A percentile compares a stretch with the other conserved stretches of the same genome.
Conservation (phyloP, 2,329 filamentous ascomycete genomes). For the Phoma sp. region DNA sequence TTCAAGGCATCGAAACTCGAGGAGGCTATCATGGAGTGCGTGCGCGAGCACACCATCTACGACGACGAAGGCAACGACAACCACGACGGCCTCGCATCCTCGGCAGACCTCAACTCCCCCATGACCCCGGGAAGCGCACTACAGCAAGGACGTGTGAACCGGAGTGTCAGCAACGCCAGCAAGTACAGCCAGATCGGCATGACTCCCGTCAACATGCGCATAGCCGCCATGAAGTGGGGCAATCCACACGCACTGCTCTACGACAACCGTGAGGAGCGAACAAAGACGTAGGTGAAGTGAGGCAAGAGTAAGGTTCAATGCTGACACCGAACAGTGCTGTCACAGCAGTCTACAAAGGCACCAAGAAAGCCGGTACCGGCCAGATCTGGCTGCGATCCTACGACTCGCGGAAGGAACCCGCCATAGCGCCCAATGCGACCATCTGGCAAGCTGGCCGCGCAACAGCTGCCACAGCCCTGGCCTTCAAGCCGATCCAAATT, state of each 20-base stretch:
- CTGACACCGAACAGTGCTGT: conserved; percentile 69
- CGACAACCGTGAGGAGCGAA: conserved; percentile 82
- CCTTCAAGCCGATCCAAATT: conserved; percentile 94
- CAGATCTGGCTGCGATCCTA: conserved; percentile 88
- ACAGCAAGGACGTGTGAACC: conserved; percentile 47
- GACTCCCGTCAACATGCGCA: conserved; percentile 63
- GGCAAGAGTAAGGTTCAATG: background rate
- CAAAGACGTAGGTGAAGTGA: conserved; percentile 77
- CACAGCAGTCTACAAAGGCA: conserved; percentile 89
- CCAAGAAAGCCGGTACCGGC: conserved; percentile 66
- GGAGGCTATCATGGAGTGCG: conserved; percentile 89
- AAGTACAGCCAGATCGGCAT: conserved; percentile 79
- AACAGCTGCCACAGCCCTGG: conserved; percentile 88
- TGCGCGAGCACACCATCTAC: conserved; percentile 78
- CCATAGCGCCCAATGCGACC: conserved; percentile 90
- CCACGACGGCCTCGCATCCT: conserved; percentile 50
- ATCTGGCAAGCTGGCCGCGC: conserved; percentile 97
- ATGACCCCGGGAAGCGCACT: conserved; percentile 45
- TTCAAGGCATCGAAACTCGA: conserved; percentile 98
- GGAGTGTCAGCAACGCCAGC: conserved; percentile 81
- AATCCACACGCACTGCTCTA: conserved; percentile 89
- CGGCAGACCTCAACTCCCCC: conserved; percentile 53
- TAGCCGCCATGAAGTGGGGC: conserved; percentile 67
- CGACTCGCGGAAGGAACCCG: conserved; percentile 89
- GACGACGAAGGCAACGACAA: conserved; percentile 85